Base-by-base conservation (phyloP, 2,329 filamentous ascomycete genomes). In the Chalaropsis ovoidea region DNA sequence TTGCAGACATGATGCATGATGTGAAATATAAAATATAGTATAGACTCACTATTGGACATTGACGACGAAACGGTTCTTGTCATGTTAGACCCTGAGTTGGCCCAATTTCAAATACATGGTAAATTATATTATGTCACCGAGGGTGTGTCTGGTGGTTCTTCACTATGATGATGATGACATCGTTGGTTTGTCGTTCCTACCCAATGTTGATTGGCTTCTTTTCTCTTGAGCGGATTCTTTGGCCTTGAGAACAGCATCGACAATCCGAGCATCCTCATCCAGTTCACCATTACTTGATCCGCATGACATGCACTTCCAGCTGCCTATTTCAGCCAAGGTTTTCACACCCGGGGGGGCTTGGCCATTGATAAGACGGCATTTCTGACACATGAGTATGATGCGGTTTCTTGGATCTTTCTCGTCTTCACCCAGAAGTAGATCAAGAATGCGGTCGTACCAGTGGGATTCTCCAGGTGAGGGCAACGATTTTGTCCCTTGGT, bases 361-460 rank as follows among this genome's bases (percentile, higher is more conserved):
- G 0, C 95, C 94, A 73, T 99, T 99, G 61, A 99, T 92, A 1
- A 96, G 82, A 39, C 90, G 82, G 74, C 94, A 99, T 47, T 82
- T 80, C 41, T 79, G 75, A 76, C 94, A 99, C 65, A 99, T 90
- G 69, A 99, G 79, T 7, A 86, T 93, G 67, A 96, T 84, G 19
- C 94, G 86, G 75, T 97, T 97, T 77, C 91, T 95, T 1, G 93
- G 84, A 13, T 89, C 86, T 3, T 89, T 95, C 76, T 99, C 94
- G 72, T 99, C 94, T 72, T 99, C 94, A 62, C 94, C 94, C 0
- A 99, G 82, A 31, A 99, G 83, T 0, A 95, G 84, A 72, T 99
- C 94, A 66, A 99, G 80, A 64, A 99, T 86, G 65, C 93, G 85
- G 74, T 99, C 94, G 75, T 97, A 99, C 94, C 94, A 99, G 72